Evolutionary conservation across 805 yeast genomes (phyloP).

Genomic region (Monosporozyma aerobia): DNA sequence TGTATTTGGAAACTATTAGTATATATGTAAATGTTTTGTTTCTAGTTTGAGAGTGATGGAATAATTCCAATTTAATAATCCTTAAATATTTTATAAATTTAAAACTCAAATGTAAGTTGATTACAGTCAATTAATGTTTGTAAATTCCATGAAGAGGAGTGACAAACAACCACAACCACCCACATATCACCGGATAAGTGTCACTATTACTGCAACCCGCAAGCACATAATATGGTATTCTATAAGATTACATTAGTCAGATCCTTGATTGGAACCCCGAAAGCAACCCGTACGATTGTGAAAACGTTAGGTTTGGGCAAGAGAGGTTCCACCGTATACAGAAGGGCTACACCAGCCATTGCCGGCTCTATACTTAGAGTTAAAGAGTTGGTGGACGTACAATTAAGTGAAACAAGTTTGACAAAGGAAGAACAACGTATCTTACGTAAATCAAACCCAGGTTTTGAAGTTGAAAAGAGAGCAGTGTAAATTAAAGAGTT

Average conservation of each 20-base stretch:
- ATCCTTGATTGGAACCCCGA: slow-evolving; percentile 81
- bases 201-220: background rate
- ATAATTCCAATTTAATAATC: background rate
- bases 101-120: background rate
- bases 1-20: background rate
- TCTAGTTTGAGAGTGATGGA: background rate
- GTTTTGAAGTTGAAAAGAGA: slow-evolving; percentile 41
- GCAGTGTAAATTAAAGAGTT: background rate
- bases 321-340: slow-evolving; percentile 68
- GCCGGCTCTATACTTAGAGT: slow-evolving; percentile 80
- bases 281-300: slow-evolving; percentile 52
- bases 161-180: background rate
- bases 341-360: slow-evolving; percentile 59
- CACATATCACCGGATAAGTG: background rate
- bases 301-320: slow-evolving; percentile 63
- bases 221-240: slow-evolving; percentile 28
- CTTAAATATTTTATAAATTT: background rate
- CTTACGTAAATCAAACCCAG: slow-evolving; percentile 55
- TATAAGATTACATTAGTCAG: slow-evolving; percentile 68
- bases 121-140: background rate
- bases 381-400: slow-evolving; percentile 80
- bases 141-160: background rate
- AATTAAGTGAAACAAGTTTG: slow-evolving; percentile 49
- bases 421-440: slow-evolving; percentile 43
- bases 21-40: background rate